Conservation (phyloP, 805 yeast species). For the Cyberlindnera meyerae region DNA sequence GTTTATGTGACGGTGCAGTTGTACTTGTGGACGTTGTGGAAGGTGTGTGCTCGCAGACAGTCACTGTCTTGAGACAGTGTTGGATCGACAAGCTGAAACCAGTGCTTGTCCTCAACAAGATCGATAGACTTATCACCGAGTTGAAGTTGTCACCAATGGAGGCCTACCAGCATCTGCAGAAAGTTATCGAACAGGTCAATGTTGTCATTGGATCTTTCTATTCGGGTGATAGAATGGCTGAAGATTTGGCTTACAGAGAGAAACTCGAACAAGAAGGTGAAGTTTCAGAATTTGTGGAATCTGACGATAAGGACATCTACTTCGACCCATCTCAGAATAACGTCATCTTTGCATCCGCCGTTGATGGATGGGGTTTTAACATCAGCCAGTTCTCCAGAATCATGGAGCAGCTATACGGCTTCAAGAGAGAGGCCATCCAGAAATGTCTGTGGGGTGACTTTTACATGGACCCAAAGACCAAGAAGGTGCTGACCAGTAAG, state of each 20-base stretch:
- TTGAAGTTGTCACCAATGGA: slow-evolving; percentile 77
- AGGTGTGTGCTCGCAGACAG: slow-evolving; percentile 97
- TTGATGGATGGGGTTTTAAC: slow-evolving; percentile 98
- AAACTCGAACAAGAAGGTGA: slow-evolving; percentile 41
- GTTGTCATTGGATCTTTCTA: slow-evolving; percentile 90
- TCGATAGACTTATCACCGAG: slow-evolving; percentile 81
- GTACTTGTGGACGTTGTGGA: slow-evolving; percentile 95
- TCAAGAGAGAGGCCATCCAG: slow-evolving; percentile 70
- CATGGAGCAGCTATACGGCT: slow-evolving; percentile 79
- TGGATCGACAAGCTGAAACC: slow-evolving; percentile 93
- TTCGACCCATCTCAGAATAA: slow-evolving; percentile 85
- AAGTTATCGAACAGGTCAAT: slow-evolving; percentile 87
- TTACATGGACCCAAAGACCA: slow-evolving; percentile 83
- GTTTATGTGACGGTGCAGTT: slow-evolving; percentile 95
- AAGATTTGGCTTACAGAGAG: slow-evolving; percentile 75
- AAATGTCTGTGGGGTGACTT: slow-evolving; percentile 96
- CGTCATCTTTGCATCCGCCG: slow-evolving; percentile 85
- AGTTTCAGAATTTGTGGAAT: slow-evolving; percentile 60
- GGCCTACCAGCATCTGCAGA: slow-evolving; percentile 75
- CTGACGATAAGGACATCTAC: slow-evolving; percentile 75
- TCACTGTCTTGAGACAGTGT: slow-evolving; percentile 89
- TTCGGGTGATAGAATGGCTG: slow-evolving; percentile 90
- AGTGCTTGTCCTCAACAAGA: slow-evolving; percentile 80
- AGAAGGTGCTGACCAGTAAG: slow-evolving; percentile 68
- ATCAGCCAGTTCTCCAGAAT: slow-evolving; percentile 83